Conservation (phyloP, 495 filamentous ascomycete genomes). For the Stereocaulon alpinum region DNA sequence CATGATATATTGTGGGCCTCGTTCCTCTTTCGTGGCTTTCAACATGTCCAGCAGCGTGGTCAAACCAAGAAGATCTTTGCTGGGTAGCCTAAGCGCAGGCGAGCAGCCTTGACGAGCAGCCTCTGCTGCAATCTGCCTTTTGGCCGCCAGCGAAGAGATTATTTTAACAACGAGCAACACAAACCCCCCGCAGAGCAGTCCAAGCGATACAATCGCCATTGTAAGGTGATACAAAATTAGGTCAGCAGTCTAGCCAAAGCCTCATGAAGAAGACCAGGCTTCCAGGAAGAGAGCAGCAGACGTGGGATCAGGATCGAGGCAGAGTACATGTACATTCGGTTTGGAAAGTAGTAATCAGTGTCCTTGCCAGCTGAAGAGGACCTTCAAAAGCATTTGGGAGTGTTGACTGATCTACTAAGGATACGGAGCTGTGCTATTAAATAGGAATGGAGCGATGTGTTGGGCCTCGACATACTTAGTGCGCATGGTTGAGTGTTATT, state of each 20-base stretch:
- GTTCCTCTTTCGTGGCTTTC: constrained; percentile 27
- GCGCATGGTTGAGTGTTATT: too few species aligned
- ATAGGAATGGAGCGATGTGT: too few species aligned
- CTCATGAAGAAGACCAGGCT: too few species aligned
- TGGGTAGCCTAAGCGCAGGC: constrained; percentile 25
- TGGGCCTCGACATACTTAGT: too few species aligned
- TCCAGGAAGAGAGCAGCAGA: too few species aligned
- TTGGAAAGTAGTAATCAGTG: too few species aligned
- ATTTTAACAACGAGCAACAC: background rate
- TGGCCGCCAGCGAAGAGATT: constrained; percentile 6
- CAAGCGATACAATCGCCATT: background rate
- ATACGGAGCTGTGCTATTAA: background rate
- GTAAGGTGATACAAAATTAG: background rate
- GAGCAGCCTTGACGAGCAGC: constrained; percentile 23
- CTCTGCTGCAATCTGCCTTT: constrained; percentile 23
- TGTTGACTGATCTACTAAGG: background rate
- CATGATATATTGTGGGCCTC: constrained; percentile 28
- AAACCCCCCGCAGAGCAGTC: background rate
- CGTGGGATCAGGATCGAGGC: too few species aligned
- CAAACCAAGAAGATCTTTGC: constrained; percentile 27
- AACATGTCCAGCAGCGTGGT: constrained; percentile 14
- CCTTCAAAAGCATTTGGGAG: background rate
- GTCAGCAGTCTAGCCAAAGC: background rate
- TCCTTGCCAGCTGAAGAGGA: background rate
- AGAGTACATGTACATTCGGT: too few species aligned